Conservation (phyloP, 257 asterid species). For the Gardenia jasminoides region DNA sequence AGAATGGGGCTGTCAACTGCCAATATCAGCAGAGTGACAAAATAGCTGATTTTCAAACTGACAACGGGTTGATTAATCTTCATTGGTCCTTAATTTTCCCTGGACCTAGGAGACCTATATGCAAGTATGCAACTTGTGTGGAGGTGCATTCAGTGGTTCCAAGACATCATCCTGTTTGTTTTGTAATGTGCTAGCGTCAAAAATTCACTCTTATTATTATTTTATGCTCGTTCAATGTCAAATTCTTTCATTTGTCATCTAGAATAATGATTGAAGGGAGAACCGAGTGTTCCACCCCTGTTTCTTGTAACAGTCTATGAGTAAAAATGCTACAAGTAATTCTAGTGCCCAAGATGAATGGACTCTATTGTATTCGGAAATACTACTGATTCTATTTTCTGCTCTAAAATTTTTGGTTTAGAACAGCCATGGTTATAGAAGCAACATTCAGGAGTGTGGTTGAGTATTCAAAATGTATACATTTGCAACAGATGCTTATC, state of each 20-base stretch:
- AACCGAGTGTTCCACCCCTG: background rate
- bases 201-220: background rate
- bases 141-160: background rate
- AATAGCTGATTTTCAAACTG: background rate
- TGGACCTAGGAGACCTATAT: background rate
- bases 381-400: no score
- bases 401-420: no score
- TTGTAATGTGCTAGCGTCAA: background rate
- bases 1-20: conserved; percentile 17
- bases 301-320: background rate
- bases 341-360: background rate
- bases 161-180: background rate
- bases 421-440: no score
- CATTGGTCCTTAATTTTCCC: background rate
- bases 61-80: background rate
- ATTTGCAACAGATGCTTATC: no score
- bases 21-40: background rate
- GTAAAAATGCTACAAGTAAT: background rate
- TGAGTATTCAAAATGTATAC: no score
- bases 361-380: background rate
- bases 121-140: background rate
- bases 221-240: background rate
- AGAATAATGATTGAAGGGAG: background rate
- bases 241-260: background rate
- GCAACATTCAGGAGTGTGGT: no score